Evolutionary conservation across 2,329 filamentous ascomycete species (phyloP).

Genomic region (Diaporthe sp.): DNA sequence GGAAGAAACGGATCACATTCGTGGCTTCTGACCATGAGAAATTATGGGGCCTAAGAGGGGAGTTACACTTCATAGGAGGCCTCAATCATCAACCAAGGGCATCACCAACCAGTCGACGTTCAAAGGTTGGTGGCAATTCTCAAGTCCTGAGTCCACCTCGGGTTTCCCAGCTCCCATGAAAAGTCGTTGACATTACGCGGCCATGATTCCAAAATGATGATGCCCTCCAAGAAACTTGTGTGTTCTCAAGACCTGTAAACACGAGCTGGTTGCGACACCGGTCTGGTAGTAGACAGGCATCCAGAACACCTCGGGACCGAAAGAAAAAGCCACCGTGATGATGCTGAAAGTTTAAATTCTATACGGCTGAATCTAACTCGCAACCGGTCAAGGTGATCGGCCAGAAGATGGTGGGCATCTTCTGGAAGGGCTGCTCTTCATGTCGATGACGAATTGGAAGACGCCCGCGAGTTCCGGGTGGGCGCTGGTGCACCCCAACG

Average conservation of each 20-base stretch:
- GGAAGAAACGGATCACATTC: background rate
- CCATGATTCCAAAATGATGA: conserved; percentile 1
- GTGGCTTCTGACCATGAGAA: background rate
- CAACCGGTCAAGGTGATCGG: conserved; percentile 25
- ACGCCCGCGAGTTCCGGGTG: background rate
- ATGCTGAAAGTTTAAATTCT: background rate
- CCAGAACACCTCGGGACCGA: conserved; percentile 12
- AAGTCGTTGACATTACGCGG: background rate
- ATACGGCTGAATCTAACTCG: background rate
- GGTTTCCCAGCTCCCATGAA: too few species aligned
- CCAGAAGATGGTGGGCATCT: background rate
- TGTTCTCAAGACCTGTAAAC: background rate
- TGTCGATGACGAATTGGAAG: conserved; percentile 16
- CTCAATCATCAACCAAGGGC: background rate
- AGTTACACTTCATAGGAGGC: background rate
- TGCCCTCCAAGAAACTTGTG: background rate
- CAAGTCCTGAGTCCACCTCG: background rate
- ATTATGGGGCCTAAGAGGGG: too few species aligned
- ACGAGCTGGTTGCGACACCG: background rate
- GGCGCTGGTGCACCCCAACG: background rate
- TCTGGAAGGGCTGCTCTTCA: background rate
- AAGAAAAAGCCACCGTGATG: background rate
- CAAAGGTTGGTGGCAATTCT: background rate
- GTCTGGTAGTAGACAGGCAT: background rate
- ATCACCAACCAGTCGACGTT: background rate